Evolutionary conservation across 2,329 filamentous ascomycete species (phyloP).

Genomic region (Ophiostoma sp.): DNA sequence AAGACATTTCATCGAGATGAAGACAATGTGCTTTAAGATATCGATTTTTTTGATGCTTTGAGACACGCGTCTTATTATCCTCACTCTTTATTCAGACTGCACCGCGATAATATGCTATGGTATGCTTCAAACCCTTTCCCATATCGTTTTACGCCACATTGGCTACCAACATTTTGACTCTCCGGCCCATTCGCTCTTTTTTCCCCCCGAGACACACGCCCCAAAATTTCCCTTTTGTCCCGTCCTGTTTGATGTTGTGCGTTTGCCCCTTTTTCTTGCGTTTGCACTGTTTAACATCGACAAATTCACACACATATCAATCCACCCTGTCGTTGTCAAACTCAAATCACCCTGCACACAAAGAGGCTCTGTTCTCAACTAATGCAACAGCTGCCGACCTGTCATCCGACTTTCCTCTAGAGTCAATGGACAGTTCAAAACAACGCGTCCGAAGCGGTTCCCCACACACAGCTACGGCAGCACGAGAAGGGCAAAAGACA

Average conservation of each 20-base stretch:
- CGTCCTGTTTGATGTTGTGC: neutral
- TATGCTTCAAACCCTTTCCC: slow-evolving; percentile 7
- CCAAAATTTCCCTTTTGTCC: neutral
- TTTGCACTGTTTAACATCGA: neutral
- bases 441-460: neutral
- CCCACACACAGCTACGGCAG: neutral
- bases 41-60: neutral
- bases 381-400: neutral
- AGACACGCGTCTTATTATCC: neutral
- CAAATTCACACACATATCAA: neutral
- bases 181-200: neutral
- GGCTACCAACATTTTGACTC: neutral
- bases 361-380: neutral
- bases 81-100: neutral
- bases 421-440: neutral
- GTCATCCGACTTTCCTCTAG: neutral
- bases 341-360: neutral
- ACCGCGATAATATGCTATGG: too few relatives aligned
- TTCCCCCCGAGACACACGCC: slow-evolving; percentile 1
- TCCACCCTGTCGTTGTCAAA: neutral
- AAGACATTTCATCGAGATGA: neutral
- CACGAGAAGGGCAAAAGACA: neutral
- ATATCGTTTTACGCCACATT: neutral
- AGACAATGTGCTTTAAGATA: neutral
- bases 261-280: slow-evolving; percentile 5